A percentile compares a stretch with the other conserved stretches of the same genome.
phyloP scores from a whole-genome alignment of 2,329 filamentous ascomycete genomes.

The Xylariaceae sp. region DNA sequence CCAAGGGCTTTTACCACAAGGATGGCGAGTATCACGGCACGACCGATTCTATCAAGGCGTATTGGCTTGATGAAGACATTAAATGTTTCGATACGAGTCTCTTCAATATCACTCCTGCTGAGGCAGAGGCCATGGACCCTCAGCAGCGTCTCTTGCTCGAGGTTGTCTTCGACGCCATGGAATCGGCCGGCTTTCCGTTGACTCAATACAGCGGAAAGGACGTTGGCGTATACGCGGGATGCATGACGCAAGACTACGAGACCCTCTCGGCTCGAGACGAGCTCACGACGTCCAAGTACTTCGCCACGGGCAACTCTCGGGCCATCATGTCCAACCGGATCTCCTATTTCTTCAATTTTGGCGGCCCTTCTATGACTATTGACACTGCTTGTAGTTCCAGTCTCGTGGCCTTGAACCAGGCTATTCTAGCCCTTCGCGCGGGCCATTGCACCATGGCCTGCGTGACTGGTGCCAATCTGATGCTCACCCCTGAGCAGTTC shows the following conservation, averaged over 20 bases:
- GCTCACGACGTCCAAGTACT: conserved; percentile 29
- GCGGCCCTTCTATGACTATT: conserved; percentile 36
- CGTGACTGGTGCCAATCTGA: conserved; percentile 41
- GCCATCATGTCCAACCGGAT: conserved; percentile 37
- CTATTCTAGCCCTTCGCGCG: conserved; percentile 37
- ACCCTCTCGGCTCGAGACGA: conserved; percentile 29
- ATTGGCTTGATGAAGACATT: conserved; percentile 29
- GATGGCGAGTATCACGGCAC: conserved; percentile 31
- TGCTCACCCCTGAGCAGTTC: conserved; percentile 41
- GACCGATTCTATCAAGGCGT: conserved; percentile 30
- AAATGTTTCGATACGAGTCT: conserved; percentile 31
- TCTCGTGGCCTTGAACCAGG: conserved; percentile 36
- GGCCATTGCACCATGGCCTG: conserved; percentile 39
- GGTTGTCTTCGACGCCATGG: conserved; percentile 35
- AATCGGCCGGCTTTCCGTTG: conserved; percentile 31
- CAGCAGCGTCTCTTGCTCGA: conserved; percentile 33
- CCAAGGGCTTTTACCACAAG: conserved; percentile 29
- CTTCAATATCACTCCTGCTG: conserved; percentile 34
- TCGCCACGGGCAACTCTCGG: conserved; percentile 32
- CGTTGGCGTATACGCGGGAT: conserved; percentile 32
- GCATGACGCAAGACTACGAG: conserved; percentile 34
- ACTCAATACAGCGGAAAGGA: conserved; percentile 26
- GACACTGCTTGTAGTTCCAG: conserved; percentile 40
- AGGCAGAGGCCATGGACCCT: conserved; percentile 34
- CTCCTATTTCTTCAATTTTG: conserved; percentile 38